Percentiles rank a stretch among this genome's conserved stretches.
Evolutionary conservation across 192 early-diverging fungal genomes (phyloP).

Genomic region (Helicostylum pulchrum): DNA sequence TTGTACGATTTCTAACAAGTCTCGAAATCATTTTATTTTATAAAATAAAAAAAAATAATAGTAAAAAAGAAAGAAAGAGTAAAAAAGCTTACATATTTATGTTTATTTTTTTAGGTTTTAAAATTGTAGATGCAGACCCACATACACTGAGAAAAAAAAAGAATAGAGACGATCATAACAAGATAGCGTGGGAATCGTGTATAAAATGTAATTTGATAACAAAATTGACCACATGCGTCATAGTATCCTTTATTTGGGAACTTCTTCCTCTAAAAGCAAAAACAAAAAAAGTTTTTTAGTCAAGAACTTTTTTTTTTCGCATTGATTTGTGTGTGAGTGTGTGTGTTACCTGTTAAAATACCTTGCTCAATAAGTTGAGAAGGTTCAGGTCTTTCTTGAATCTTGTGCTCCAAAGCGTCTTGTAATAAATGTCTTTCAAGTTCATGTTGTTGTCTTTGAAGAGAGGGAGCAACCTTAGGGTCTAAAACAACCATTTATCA

Average conservation of each 20-base stretch:
- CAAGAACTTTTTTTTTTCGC: too few relatives aligned
- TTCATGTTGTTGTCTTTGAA: conserved; percentile 44
- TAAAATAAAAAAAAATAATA: conserved; percentile 1
- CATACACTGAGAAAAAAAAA: not conserved
- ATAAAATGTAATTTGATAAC: not conserved
- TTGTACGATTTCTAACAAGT: conserved; percentile 1
- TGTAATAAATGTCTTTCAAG: conserved; percentile 45
- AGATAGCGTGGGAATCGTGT: conserved; percentile 12
- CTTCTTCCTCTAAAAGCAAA: not conserved
- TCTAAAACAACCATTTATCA: conserved; percentile 22
- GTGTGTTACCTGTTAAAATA: conserved; percentile 44
- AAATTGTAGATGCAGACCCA: too few relatives aligned
- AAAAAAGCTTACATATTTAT: too few relatives aligned
- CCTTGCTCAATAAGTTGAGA: conserved; percentile 53
- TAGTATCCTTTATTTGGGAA: conserved; percentile 9
- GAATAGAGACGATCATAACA: conserved; percentile 3
- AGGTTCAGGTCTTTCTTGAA: conserved; percentile 42
- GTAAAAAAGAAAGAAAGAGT: not conserved
- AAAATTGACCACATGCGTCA: conserved; percentile 5
- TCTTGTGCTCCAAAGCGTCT: conserved; percentile 46
- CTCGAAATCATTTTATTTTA: conserved; percentile 9
- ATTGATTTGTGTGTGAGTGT: not conserved
- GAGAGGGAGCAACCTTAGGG: conserved; percentile 43
- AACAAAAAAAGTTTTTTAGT: not conserved
- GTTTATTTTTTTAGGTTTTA: too few relatives aligned